Evolutionary conservation across 106 monocot genomes (phyloP).

Genomic region (Allium fistulosum): DNA sequence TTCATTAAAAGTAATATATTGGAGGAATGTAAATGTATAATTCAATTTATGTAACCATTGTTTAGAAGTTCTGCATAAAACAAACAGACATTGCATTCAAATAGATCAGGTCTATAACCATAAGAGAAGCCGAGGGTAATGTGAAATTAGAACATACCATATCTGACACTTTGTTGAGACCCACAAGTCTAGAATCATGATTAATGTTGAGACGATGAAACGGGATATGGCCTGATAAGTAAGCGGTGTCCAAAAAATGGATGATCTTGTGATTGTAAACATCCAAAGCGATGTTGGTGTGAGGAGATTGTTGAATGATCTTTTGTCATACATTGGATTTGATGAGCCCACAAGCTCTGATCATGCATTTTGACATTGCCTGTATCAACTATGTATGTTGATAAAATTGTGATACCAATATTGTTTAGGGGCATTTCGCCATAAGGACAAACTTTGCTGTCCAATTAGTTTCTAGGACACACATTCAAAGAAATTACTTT

Average conservation of each 20-base stretch:
- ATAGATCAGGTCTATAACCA: slow-evolving; percentile 2
- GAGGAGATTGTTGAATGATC: slow-evolving; percentile 49
- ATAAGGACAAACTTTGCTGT: too few relatives aligned
- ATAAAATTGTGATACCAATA: slow-evolving; percentile 17
- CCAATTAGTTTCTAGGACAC: too few relatives aligned
- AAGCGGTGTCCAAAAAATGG: slow-evolving; percentile 31
- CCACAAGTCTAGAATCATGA: slow-evolving; percentile 61
- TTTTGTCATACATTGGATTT: slow-evolving; percentile 64
- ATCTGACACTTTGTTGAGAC: slow-evolving; percentile 66
- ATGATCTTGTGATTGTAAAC: slow-evolving; percentile 72
- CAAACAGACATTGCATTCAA: not conserved
- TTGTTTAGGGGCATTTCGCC: too few relatives aligned
- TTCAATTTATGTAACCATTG: too few relatives aligned
- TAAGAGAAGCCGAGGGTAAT: not conserved
- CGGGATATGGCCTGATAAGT: slow-evolving; percentile 41
- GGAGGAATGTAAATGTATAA: too few relatives aligned
- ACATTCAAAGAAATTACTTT: too few relatives aligned
- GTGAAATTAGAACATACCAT: slow-evolving; percentile 12
- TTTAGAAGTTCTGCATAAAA: slow-evolving; percentile 17
- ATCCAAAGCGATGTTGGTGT: slow-evolving; percentile 52
- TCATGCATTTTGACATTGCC: slow-evolving; percentile 63
- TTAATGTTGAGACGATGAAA: slow-evolving; percentile 83
- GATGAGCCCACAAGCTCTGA: slow-evolving; percentile 69
- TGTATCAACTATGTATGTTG: slow-evolving; percentile 44
- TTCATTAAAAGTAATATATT: too few relatives aligned